Percentiles rank a stretch among this genome's conserved stretches.
phyloP scores from a whole-genome alignment of 768 basidiomycete genomes.

The Xanthoconium purpureum region DNA sequence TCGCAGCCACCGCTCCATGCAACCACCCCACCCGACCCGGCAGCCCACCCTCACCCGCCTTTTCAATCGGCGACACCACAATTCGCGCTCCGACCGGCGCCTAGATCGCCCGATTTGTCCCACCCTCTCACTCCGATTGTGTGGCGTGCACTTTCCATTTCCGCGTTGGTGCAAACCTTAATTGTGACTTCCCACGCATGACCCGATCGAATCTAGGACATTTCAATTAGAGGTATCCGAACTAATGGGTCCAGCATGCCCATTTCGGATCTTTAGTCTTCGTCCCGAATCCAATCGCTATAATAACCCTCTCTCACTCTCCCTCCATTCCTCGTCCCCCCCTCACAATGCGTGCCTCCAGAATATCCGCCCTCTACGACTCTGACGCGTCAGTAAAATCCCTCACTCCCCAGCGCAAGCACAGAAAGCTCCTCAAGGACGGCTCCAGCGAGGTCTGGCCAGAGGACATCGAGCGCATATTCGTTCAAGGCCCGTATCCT shows the following conservation, averaged over 20 bases:
- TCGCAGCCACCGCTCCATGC: slow-evolving; percentile 56
- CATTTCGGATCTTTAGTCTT: slow-evolving; percentile 49
- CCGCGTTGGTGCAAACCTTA: slow-evolving; percentile 29
- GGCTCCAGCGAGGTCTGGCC: slow-evolving; percentile 81
- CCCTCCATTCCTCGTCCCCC: slow-evolving; percentile 7
- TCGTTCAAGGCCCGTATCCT: slow-evolving; percentile 59
- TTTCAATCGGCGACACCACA: slow-evolving; percentile 5
- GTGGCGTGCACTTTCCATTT: slow-evolving; percentile 52
- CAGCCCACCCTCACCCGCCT: background rate
- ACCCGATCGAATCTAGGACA: slow-evolving; percentile 35
- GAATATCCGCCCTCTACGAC: slow-evolving; percentile 22
- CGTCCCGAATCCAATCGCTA: slow-evolving; percentile 21
- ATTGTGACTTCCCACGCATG: slow-evolving; percentile 21
- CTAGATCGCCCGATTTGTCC: slow-evolving; percentile 24
- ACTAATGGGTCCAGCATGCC: slow-evolving; percentile 21
- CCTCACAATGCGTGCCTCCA: slow-evolving; percentile 25
- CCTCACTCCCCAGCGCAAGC: slow-evolving; percentile 72
- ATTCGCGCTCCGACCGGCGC: slow-evolving; percentile 18
- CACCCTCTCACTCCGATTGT: slow-evolving; percentile 40
- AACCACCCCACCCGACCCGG: background rate
- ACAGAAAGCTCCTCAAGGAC: slow-evolving; percentile 82
- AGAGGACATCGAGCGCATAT: slow-evolving; percentile 69
- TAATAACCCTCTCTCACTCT: slow-evolving; percentile 30
- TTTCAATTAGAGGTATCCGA: slow-evolving; percentile 33
- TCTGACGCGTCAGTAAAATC: slow-evolving; percentile 16